A percentile compares a stretch with the other conserved stretches of the same genome.
These are phyloP conservation scores for Dactylonectria macrodidyma DNA, from an alignment of 2,329 filamentous ascomycete species.

Conservation along the genomic window DNA sequence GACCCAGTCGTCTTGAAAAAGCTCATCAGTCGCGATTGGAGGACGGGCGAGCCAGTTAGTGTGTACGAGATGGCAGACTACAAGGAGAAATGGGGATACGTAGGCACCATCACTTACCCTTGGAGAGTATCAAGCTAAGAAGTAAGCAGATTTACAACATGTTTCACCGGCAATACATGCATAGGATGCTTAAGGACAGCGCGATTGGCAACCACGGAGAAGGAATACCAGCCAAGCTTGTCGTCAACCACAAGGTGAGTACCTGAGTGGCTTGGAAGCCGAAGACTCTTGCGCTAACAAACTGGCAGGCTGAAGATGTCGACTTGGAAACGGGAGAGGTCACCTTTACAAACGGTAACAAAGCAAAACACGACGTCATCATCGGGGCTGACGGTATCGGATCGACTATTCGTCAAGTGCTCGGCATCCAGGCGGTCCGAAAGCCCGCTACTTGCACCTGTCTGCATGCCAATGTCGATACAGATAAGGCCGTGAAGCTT, in stretches of 20 bases:
- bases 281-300: no score
- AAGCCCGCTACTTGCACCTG: conserved; percentile 72
- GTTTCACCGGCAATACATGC: conserved; percentile 80
- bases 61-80: conserved; percentile 77
- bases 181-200: conserved; percentile 74
- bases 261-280: no score
- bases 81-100: conserved; percentile 73
- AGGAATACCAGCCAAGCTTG: conserved; percentile 66
- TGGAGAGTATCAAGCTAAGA: conserved; percentile 38
- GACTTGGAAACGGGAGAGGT: conserved; percentile 66
- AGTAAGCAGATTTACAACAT: conserved; percentile 72
- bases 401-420: conserved; percentile 70
- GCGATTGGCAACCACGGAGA: conserved; percentile 66
- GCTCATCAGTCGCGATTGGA: conserved; percentile 79
- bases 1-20: conserved; percentile 76
- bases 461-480: conserved; percentile 75
- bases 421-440: conserved; percentile 73
- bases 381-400: conserved; percentile 78
- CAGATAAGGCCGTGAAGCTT: conserved; percentile 69
- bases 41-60: conserved; percentile 75
- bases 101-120: conserved; percentile 57
- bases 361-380: conserved; percentile 69
- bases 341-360: conserved; percentile 66
- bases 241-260: conserved; percentile 69
- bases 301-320: conserved; percentile 61